Evolutionary conservation across 2,329 filamentous ascomycete genomes (phyloP).

Genomic region (Colletotrichum sojae): DNA sequence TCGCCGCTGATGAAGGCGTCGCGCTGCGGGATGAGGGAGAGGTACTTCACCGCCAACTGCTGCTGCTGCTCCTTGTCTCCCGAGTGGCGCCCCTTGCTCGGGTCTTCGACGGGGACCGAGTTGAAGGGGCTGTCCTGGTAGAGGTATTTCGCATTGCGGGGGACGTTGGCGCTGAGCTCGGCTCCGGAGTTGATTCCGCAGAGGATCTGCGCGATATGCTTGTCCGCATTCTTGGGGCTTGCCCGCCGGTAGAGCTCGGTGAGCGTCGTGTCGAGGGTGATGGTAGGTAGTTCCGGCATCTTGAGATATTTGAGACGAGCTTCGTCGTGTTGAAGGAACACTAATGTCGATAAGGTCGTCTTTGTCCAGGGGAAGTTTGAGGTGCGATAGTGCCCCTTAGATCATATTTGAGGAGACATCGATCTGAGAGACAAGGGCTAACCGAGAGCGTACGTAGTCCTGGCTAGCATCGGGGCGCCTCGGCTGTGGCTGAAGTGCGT

Average conservation of each 20-base stretch:
- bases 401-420: not conserved
- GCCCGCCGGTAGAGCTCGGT: slow-evolving; percentile 51
- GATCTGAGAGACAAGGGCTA: not conserved
- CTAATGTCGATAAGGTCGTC: not conserved
- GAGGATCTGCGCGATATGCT: slow-evolving; percentile 49
- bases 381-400: not conserved
- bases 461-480: not conserved
- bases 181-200: slow-evolving; percentile 47
- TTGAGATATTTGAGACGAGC: too few relatives aligned
- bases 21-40: slow-evolving; percentile 53
- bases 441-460: too few relatives aligned
- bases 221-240: slow-evolving; percentile 42
- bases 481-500: not conserved
- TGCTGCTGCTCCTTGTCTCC: slow-evolving; percentile 40
- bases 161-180: slow-evolving; percentile 47
- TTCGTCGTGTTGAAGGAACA: not conserved
- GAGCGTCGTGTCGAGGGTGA: slow-evolving; percentile 53
- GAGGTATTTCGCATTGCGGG: slow-evolving; percentile 53
- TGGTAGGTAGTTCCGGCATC: slow-evolving; percentile 46
- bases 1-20: slow-evolving; percentile 51
- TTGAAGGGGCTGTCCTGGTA: slow-evolving; percentile 54
- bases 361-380: not conserved
- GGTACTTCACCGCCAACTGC: slow-evolving; percentile 50
- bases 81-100: not conserved
- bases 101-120: slow-evolving; percentile 40